phyloP scores from a whole-genome alignment of 2,329 filamentous ascomycete species.

The Ophiostoma quercus region DNA sequence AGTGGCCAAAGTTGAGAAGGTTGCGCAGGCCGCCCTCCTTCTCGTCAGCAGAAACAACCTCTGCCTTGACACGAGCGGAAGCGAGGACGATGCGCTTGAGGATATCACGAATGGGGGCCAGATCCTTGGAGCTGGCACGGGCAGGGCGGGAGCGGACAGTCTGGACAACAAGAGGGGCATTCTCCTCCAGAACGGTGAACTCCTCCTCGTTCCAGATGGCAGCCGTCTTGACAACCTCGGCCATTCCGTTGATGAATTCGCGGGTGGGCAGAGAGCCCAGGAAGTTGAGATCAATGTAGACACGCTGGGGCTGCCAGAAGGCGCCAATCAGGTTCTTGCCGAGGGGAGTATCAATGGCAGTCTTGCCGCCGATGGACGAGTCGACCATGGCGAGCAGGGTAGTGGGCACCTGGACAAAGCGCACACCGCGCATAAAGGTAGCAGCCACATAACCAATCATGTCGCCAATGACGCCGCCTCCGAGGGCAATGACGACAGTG shows the following conservation, averaged over 20 bases:
- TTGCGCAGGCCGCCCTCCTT: slow-evolving; percentile 91
- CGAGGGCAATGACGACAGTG: slow-evolving; percentile 88
- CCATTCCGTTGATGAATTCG: slow-evolving; percentile 98
- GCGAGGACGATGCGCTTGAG: slow-evolving; percentile 78
- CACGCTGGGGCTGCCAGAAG: slow-evolving; percentile 92
- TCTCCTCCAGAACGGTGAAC: slow-evolving; percentile 77
- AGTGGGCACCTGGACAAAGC: slow-evolving; percentile 93
- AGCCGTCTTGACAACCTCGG: slow-evolving; percentile 94
- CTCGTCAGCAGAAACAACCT: slow-evolving; percentile 91
- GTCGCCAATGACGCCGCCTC: slow-evolving; percentile 94
- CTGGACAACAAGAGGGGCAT: slow-evolving; percentile 69
- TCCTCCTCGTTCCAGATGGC: slow-evolving; percentile 91
- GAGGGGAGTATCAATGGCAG: slow-evolving; percentile 90
- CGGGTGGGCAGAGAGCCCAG: slow-evolving; percentile 82
- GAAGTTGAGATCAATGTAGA: slow-evolving; percentile 92
- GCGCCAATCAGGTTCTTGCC: slow-evolving; percentile 95
- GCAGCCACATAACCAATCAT: slow-evolving; percentile 97
- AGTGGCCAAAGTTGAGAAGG: slow-evolving; percentile 94
- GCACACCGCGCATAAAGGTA: slow-evolving; percentile 96
- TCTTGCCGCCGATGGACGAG: slow-evolving; percentile 97
- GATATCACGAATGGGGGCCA: slow-evolving; percentile 64
- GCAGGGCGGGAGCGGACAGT: slow-evolving; percentile 56
- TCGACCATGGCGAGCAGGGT: slow-evolving; percentile 96
- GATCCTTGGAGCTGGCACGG: slow-evolving; percentile 45
- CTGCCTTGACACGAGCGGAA: slow-evolving; percentile 87